Conservation (phyloP, 257 asterid species). For the Ilex aquifolium region DNA sequence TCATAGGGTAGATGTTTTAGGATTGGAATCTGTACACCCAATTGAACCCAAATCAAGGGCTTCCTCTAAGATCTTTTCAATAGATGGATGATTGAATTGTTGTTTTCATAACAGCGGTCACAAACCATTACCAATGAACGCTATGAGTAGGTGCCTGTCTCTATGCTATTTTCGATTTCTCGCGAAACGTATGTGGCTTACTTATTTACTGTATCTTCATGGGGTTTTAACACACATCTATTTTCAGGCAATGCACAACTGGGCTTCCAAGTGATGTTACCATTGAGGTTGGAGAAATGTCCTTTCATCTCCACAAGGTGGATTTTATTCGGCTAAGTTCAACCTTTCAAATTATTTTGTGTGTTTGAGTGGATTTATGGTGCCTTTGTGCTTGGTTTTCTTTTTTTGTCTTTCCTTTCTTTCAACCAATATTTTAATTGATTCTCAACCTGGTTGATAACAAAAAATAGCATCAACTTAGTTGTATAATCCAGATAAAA, state of each 20-base stretch:
- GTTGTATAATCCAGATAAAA: background rate
- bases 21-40: no score
- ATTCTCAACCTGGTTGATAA: no score
- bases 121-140: no score
- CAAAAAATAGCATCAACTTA: no score
- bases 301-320: constrained; percentile 91
- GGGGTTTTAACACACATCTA: background rate
- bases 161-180: background rate
- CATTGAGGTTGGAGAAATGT: constrained; percentile 77
- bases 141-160: background rate
- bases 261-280: constrained; percentile 82
- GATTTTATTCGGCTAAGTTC: background rate
- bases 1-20: no score
- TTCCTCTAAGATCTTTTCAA: no score
- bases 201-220: background rate
- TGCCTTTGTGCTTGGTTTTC: background rate
- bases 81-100: no score
- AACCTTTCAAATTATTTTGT: no score
- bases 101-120: no score
- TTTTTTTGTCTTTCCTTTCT: background rate
- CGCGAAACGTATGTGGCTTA: no score
- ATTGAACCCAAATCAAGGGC: no score
- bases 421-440: background rate
- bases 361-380: background rate
- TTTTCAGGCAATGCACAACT: constrained; percentile 61